Evolutionary conservation across 805 yeast genomes (phyloP).

Genomic region (Saccharomycopsis sp.): DNA sequence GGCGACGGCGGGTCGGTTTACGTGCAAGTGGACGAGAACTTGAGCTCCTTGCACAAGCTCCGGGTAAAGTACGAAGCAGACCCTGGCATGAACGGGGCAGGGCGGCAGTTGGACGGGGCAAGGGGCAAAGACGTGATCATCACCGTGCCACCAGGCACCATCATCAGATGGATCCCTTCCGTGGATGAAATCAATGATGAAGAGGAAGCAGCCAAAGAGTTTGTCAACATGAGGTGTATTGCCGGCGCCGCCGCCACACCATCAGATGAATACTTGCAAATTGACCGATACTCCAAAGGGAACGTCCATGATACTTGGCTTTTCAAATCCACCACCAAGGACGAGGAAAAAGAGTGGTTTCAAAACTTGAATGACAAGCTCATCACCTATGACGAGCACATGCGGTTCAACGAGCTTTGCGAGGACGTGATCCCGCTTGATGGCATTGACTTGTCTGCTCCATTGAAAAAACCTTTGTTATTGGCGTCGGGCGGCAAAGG

Average conservation of each 20-base stretch:
- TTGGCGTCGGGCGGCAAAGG: slow-evolving; percentile 82
- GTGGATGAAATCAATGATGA: slow-evolving; percentile 39
- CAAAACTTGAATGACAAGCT: slow-evolving; percentile 54
- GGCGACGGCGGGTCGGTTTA: slow-evolving; percentile 87
- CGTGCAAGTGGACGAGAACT: slow-evolving; percentile 67
- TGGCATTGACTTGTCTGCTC: slow-evolving; percentile 67
- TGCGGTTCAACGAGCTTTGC: slow-evolving; percentile 46
- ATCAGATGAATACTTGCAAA: too few relatives aligned
- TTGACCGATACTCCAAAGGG: too few relatives aligned
- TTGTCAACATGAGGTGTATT: slow-evolving; percentile 7
- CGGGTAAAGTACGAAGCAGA: slow-evolving; percentile 61
- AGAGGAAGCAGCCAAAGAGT: slow-evolving; percentile 11
- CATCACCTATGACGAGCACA: slow-evolving; percentile 50
- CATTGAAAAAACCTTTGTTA: slow-evolving; percentile 57
- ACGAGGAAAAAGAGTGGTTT: slow-evolving; percentile 65
- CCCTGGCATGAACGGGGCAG: slow-evolving; percentile 62
- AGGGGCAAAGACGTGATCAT: slow-evolving; percentile 71
- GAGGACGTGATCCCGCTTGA: slow-evolving; percentile 67
- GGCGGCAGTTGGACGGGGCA: slow-evolving; percentile 78
- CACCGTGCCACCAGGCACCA: slow-evolving; percentile 88
- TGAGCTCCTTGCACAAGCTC: slow-evolving; percentile 63
- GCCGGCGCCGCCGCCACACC: background rate
- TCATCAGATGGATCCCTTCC: slow-evolving; percentile 75
- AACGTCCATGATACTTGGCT: slow-evolving; percentile 73
- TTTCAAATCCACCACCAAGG: slow-evolving; percentile 72